Percentiles rank a stretch among this genome's conserved stretches.
These are phyloP conservation scores for Colletotrichum navitas DNA, from an alignment of 2,329 filamentous ascomycete species.

Conservation along the genomic window DNA sequence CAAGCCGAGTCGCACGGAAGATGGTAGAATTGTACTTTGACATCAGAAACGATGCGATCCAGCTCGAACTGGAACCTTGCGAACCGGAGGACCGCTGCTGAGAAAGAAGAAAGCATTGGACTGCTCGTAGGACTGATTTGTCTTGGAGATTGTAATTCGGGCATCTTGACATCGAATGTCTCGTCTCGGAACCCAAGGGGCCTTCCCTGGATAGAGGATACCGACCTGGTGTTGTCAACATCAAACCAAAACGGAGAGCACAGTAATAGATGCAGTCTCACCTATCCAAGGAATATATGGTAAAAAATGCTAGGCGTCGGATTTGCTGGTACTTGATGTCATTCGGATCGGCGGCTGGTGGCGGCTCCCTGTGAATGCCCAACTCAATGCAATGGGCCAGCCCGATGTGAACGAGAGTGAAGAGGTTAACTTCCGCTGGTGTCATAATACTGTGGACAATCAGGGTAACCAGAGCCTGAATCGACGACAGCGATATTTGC, in stretches of 20 bases:
- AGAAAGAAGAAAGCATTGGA: not conserved
- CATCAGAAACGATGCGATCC: conserved; percentile 45
- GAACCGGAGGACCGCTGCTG: conserved; percentile 40
- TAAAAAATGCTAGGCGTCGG: conserved; percentile 50
- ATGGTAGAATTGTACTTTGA: conserved; percentile 46
- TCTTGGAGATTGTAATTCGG: conserved; percentile 9
- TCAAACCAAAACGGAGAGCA: not conserved
- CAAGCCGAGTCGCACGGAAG: conserved; percentile 42
- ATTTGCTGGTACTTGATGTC: conserved; percentile 40
- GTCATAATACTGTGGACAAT: conserved; percentile 50
- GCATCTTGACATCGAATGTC: conserved; percentile 51
- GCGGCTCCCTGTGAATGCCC: conserved; percentile 53
- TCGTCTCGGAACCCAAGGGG: conserved; percentile 54
- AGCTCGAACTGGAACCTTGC: conserved; percentile 48
- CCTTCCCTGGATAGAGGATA: conserved; percentile 54
- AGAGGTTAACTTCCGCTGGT: conserved; percentile 52
- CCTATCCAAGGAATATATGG: conserved; percentile 53
- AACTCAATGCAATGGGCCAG: conserved; percentile 55
- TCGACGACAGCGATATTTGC: conserved; percentile 49
- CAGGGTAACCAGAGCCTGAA: conserved; percentile 51
- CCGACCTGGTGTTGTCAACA: conserved; percentile 45
- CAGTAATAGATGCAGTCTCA: conserved; percentile 26
- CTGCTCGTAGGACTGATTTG: not conserved
- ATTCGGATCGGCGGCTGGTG: conserved; percentile 2
- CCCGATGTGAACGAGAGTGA: conserved; percentile 53